Evolutionary conservation across 1,284 basidiomycete species (phyloP), one percentile per base, ranked within the genome.

Genomic region (Coniophora puteana): DNA sequence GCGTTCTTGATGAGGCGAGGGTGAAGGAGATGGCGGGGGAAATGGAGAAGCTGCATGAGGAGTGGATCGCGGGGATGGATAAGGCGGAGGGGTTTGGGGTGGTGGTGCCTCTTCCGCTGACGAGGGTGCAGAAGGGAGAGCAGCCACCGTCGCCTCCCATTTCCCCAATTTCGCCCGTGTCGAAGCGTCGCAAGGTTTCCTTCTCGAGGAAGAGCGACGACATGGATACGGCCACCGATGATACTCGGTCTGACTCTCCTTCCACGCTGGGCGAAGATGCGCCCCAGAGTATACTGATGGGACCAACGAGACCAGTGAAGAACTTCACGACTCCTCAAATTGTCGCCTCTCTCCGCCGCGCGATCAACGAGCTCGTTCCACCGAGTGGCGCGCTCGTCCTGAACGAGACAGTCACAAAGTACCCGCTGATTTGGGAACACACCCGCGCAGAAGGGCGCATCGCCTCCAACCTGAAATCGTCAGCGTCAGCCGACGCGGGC

Each of bases 401-500:
- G 8, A 85, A 83, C 50, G 84, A 87, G 54, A 65, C 71, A 1
- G 76, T 83, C 51, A 78, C 74, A 51, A 83, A 74, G 51, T 80
- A 68, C 50, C 61, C 67, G 1, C 35, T 59, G 4, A 66, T 75
- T 1, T 84, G 79, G 77, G 56, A 67, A 32, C 76, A 84, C 51
- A 59, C 83, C 47, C 65, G 69, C n/a, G 69, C 78, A 4, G 72
- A 76, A 27, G 38, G 52, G 4, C 66, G 13, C 7, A n/a, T n/a
- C n/a, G n/a, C n/a, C n/a, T n/a, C n/a, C n/a, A n/a, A n/a, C n/a
- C n/a, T n/a, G n/a, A n/a, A n/a, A n/a, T n/a, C n/a, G n/a, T n/a
- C n/a, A n/a, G n/a, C n/a, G n/a, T n/a, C n/a, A n/a, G n/a, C n/a
- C n/a, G n/a, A n/a, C n/a, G n/a, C n/a, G n/a, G n/a, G n/a, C n/a